These are phyloP conservation scores for Deinandra increscens DNA, from an alignment of 129 eudicot genomes.

Conservation along the genomic window DNA sequence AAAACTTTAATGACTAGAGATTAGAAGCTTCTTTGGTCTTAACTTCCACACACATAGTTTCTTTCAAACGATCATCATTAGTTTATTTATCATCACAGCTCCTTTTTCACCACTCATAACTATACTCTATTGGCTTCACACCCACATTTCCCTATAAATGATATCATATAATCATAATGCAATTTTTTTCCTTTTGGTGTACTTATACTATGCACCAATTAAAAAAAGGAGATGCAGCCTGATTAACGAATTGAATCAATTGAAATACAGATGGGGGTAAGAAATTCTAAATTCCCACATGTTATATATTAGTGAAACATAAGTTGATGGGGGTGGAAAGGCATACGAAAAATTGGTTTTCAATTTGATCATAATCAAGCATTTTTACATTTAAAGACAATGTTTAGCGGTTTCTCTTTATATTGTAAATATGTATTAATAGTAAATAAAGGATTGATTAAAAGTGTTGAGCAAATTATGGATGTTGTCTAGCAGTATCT, in stretches of 20 bases:
- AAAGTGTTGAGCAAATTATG: not conserved
- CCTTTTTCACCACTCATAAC: not conserved
- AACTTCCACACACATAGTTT: not conserved
- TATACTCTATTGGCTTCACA: not conserved
- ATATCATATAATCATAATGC: not conserved
- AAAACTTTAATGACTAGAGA: not conserved
- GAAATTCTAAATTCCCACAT: not conserved
- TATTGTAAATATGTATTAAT: not conserved
- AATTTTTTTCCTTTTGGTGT: not conserved
- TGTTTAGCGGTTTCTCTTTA: not conserved
- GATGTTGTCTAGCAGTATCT: not conserved
- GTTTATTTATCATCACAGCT: constrained; percentile 1
- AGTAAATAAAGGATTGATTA: not conserved
- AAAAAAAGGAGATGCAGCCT: not conserved
- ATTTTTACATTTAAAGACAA: not conserved
- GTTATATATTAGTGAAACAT: not conserved
- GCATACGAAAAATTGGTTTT: not conserved
- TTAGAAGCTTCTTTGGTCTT: not conserved
- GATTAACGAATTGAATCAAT: not conserved
- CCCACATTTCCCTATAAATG: not conserved
- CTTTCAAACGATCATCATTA: not conserved
- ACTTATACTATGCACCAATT: not conserved
- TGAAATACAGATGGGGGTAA: not conserved
- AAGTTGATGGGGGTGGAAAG: not conserved
- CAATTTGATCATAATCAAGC: not conserved